Percentiles rank a stretch among this genome's conserved stretches.
Evolutionary conservation across 768 basidiomycete species (phyloP).

Genomic region (Boletellus ananas): DNA sequence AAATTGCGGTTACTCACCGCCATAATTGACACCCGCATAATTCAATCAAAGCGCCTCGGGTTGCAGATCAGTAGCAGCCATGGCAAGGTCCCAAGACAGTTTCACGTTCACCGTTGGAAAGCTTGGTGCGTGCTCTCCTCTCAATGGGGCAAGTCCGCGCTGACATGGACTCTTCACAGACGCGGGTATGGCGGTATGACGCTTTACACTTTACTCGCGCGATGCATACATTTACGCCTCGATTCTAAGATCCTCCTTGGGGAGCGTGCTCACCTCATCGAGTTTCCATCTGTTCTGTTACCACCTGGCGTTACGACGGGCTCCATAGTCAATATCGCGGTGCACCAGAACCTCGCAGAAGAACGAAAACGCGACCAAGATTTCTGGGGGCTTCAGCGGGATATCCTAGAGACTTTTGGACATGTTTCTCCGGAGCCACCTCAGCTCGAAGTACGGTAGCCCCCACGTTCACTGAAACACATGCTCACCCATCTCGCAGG

Average conservation of each 20-base stretch:
- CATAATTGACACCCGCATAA: slow-evolving; percentile 4
- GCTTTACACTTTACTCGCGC: neutral
- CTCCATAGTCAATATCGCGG: slow-evolving; percentile 95
- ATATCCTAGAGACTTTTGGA: slow-evolving; percentile 77
- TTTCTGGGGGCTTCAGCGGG: slow-evolving; percentile 81
- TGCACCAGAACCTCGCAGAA: slow-evolving; percentile 80
- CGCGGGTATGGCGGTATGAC: slow-evolving; percentile 86
- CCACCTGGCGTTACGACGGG: slow-evolving; percentile 91
- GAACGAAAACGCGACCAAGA: slow-evolving; percentile 78
- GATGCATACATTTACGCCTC: slow-evolving; percentile 1
- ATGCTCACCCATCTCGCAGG: slow-evolving; percentile 36
- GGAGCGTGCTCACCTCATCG: slow-evolving; percentile 92
- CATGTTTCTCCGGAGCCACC: slow-evolving; percentile 64
- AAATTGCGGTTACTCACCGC: neutral
- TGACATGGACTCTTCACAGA: slow-evolving; percentile 44
- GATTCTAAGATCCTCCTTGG: slow-evolving; percentile 76
- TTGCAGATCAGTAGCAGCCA: slow-evolving; percentile 13
- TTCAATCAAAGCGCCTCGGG: slow-evolving; percentile 1
- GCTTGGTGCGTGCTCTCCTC: slow-evolving; percentile 61
- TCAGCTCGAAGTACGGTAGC: slow-evolving; percentile 56
- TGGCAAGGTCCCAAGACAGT: slow-evolving; percentile 51
- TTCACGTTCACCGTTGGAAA: slow-evolving; percentile 95
- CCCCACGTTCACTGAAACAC: neutral
- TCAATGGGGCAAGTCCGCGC: neutral
- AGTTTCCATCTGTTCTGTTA: slow-evolving; percentile 93